phyloP scores from a whole-genome alignment of 2,329 filamentous ascomycete species.

The Ophiostoma populinum region DNA sequence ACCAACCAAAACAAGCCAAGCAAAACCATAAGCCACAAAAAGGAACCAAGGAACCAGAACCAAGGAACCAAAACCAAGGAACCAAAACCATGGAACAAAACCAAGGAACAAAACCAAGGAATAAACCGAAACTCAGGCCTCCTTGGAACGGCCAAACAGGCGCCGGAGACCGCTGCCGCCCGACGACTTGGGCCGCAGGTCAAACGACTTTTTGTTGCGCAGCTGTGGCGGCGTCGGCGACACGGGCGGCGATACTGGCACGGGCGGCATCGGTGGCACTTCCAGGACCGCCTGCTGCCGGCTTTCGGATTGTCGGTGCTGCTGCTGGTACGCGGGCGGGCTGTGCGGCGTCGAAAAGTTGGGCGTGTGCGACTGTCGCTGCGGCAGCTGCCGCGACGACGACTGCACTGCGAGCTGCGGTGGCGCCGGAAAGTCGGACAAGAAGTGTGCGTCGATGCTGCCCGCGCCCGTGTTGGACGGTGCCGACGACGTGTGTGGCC shows the following conservation, averaged over 20 bases:
- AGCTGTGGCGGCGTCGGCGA: slow-evolving; percentile 4
- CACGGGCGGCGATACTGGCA: slow-evolving; percentile 1
- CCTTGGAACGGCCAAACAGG: slow-evolving; percentile 10
- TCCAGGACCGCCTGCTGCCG: neutral
- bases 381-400: neutral
- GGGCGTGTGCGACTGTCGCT: neutral
- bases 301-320: neutral
- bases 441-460: neutral
- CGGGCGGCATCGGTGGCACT: neutral
- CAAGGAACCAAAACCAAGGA: too few species aligned
- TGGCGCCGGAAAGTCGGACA: slow-evolving; percentile 1
- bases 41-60: too few species aligned
- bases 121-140: neutral
- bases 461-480: neutral
- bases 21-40: too few species aligned
- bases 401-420: neutral
- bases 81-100: too few species aligned
- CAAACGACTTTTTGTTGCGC: slow-evolving; percentile 6
- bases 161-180: slow-evolving; percentile 9
- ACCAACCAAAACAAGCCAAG: too few species aligned
- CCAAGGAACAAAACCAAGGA: neutral
- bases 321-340: neutral
- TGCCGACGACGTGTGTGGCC: neutral
- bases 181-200: slow-evolving; percentile 10
- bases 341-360: neutral